Evolutionary conservation across 345 rosid species (phyloP), one percentile per base, ranked within the genome.

Genomic region (Populus simonii): DNA sequence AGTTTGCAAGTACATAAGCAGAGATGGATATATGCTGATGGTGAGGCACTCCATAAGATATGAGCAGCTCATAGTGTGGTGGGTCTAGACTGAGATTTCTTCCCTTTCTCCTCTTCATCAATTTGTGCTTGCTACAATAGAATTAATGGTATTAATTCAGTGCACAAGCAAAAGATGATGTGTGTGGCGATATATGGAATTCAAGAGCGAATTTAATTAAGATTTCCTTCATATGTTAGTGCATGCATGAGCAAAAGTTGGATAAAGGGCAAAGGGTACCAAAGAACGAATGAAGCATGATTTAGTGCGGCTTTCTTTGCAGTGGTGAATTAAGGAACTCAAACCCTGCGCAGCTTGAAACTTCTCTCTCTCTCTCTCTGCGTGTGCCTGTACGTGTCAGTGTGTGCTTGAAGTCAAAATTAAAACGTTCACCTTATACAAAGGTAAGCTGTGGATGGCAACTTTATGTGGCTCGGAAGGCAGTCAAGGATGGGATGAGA

Each of bases 391-490:
- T 33, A 4, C 36, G 36, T 41, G 13, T 10, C 45, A 41, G 45
- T 0, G 45, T 0, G 13, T 10, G 45, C 11, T 41, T 41, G 13
- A 41, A 0, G 47, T 47, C 13, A 15, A 47, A 39, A 9, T 43
- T n/a, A 15, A 23, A 6, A 38, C 7, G 12, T 35, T 63, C 70
- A 25, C 35, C 31, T 43, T 63, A 18, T 8, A 1, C 10, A 27
- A 33, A 7, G 33, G 38, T 66, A 33, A 7, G 45, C 55, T 49
- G 3, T 15, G 18, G 4, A 43, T 35, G n/a, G 25, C 81, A 57
- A 73, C 81, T 29, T 73, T 79, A 43, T 47, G 27, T 66, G 73
- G 80, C 68, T 70, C 9, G 27, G 9, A 70, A 61, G 74, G 31
- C 29, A 70, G 45, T 57, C 70, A 43, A n/a, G 38, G 36, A 49